Evolutionary conservation across 495 filamentous ascomycete species (phyloP).

Genomic region (Talaromyces adpressus): DNA sequence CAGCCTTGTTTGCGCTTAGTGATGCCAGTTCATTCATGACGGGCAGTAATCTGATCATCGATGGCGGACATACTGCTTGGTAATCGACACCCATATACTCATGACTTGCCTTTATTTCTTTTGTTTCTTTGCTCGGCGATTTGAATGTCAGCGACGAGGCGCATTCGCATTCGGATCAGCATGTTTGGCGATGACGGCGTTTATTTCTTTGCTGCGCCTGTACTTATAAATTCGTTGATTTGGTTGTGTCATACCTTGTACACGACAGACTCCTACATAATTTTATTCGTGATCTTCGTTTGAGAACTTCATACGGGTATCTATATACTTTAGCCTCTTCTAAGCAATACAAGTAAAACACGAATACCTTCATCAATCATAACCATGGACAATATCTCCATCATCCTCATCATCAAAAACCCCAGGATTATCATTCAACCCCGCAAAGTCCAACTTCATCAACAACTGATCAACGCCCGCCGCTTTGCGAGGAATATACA

Average conservation of each 20-base stretch:
- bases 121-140: neutral
- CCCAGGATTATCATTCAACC: conserved; percentile 20
- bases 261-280: neutral
- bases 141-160: neutral
- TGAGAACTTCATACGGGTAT: neutral
- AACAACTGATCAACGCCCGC: conserved; percentile 72
- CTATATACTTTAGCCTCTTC: neutral
- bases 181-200: neutral
- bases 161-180: neutral
- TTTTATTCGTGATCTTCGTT: neutral
- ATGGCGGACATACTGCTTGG: conserved; percentile 59
- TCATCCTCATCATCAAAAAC: neutral
- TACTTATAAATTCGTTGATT: neutral
- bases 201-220: neutral
- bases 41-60: conserved; percentile 52
- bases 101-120: neutral
- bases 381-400: neutral
- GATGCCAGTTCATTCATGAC: conserved; percentile 69
- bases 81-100: conserved; percentile 11
- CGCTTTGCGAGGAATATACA: conserved; percentile 55
- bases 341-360: neutral
- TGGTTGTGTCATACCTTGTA: neutral
- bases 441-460: conserved; percentile 79
- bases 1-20: conserved; percentile 54
- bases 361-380: neutral